Percentiles rank a stretch among this genome's conserved stretches.
Evolutionary conservation across 2,329 filamentous ascomycete genomes (phyloP).

Genomic region (Paracorniculantispora psalliotae): DNA sequence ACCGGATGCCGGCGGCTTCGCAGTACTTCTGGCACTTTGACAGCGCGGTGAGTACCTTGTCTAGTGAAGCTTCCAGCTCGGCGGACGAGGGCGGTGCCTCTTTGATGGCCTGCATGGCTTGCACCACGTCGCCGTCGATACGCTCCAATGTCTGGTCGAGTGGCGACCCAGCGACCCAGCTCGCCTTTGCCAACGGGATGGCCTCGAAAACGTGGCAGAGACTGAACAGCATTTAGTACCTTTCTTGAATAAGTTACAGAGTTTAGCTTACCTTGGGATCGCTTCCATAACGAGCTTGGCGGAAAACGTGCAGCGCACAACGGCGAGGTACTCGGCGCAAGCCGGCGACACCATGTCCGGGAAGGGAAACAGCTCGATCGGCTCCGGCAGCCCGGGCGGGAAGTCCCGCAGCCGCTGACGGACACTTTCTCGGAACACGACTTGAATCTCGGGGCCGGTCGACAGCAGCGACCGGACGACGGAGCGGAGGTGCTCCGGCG

Average conservation of each 20-base stretch:
- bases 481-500: constrained; percentile 28
- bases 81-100: constrained; percentile 22
- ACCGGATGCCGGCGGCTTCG: background rate
- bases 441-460: constrained; percentile 25
- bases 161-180: constrained; percentile 9
- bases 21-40: constrained; percentile 20
- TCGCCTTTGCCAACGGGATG: background rate
- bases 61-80: constrained; percentile 17
- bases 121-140: constrained; percentile 32
- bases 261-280: constrained; percentile 24
- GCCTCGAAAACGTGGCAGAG: background rate
- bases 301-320: constrained; percentile 33
- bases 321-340: constrained; percentile 25
- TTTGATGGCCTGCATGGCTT: constrained; percentile 33
- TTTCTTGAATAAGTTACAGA: no score
- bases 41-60: constrained; percentile 20
- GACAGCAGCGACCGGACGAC: constrained; percentile 29
- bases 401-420: constrained; percentile 24
- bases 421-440: constrained; percentile 30
- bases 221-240: background rate
- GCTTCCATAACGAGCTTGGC: constrained; percentile 28
- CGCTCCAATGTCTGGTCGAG: constrained; percentile 18
- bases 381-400: constrained; percentile 18
- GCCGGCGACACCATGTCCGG: constrained; percentile 20
- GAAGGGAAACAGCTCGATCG: constrained; percentile 22